These are phyloP conservation scores for Saccharum hybrid DNA, from an alignment of 202 grass and related monocot species.

Conservation along the genomic window DNA sequence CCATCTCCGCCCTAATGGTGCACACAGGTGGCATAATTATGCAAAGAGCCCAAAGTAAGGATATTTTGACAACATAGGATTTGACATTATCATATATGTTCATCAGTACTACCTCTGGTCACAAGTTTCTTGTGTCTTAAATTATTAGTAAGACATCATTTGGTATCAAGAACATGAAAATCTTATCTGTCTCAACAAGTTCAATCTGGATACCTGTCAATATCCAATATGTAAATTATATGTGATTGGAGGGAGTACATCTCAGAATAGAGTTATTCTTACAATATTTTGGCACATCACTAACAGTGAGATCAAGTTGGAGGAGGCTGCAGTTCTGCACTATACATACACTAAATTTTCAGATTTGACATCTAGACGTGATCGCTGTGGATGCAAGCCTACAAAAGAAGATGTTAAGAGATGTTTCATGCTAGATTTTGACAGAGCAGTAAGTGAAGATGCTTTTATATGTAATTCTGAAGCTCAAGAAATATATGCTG, in stretches of 20 bases:
- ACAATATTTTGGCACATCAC: constrained; percentile 4
- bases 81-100: constrained; percentile 1
- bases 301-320: constrained; percentile 85
- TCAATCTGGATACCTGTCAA: neutral
- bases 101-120: neutral
- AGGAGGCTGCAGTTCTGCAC: constrained; percentile 96
- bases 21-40: constrained; percentile 97
- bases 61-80: constrained; percentile 16
- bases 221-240: neutral
- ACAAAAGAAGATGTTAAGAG: constrained; percentile 96
- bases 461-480: constrained; percentile 8
- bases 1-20: constrained; percentile 93
- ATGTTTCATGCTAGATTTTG: constrained; percentile 99
- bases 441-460: constrained; percentile 75
- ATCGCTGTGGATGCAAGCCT: constrained; percentile 95
- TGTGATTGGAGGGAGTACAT: neutral
- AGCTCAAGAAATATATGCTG: constrained; percentile 5
- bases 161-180: constrained; percentile 10
- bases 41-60: constrained; percentile 82
- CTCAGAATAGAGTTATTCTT: constrained; percentile 20
- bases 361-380: constrained; percentile 91
- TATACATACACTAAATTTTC: constrained; percentile 97
- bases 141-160: neutral
- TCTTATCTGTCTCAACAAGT: neutral
- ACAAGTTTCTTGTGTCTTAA: neutral